Conservation (phyloP, 352 stramenopile species). For the Phytopythium kandeliae region DNA sequence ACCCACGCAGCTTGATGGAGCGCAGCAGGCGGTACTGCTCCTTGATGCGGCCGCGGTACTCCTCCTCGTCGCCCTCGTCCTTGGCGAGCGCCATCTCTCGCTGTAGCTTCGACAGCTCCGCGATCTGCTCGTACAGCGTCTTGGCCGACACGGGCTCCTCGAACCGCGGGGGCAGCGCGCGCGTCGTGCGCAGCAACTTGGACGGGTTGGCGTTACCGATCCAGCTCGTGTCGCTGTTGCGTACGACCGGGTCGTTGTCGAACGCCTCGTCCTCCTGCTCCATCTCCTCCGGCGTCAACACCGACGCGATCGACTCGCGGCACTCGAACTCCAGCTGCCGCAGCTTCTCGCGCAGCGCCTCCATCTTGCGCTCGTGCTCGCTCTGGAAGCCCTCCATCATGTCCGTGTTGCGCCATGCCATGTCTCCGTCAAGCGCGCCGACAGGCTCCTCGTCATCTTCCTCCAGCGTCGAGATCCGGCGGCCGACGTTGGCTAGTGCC, state of each 20-base stretch:
- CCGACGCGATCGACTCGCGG: conserved; percentile 47
- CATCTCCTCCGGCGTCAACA: conserved; percentile 44
- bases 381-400: conserved; percentile 41
- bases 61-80: conserved; percentile 36
- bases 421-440: conserved; percentile 7
- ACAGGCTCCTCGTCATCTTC: conserved; percentile 9
- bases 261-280: conserved; percentile 8
- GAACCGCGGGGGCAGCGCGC: conserved; percentile 15
- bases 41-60: conserved; percentile 47
- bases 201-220: conserved; percentile 18
- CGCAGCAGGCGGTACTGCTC: conserved; percentile 49
- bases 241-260: conserved; percentile 15
- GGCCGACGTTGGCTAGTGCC: conserved; percentile 35
- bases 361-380: conserved; percentile 41
- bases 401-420: conserved; percentile 34
- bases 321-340: conserved; percentile 45
- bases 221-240: conserved; percentile 18
- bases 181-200: conserved; percentile 9
- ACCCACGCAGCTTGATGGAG: conserved; percentile 34
- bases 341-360: conserved; percentile 32
- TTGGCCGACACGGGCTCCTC: conserved; percentile 31
- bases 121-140: conserved; percentile 44
- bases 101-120: conserved; percentile 46
- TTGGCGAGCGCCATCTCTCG: conserved; percentile 41
- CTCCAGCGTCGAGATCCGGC: conserved; percentile 36